A percentile compares a stretch with the other conserved stretches of the same genome.
These are phyloP conservation scores for Neoconidiobolus thromboides DNA, from an alignment of 371 early-diverging fungal genomes.

Conservation along the genomic window DNA sequence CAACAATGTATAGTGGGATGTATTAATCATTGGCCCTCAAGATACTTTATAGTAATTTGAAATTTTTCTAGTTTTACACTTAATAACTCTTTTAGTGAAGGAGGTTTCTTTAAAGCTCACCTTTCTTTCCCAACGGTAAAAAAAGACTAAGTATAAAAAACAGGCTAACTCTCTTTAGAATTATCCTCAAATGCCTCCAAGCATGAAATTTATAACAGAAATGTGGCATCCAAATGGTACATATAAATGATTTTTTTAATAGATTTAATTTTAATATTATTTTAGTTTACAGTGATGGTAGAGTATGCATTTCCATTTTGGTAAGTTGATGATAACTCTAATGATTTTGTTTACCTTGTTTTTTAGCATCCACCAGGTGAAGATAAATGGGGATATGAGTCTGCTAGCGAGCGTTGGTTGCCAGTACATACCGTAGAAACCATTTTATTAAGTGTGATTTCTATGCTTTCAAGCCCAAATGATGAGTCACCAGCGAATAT, in stretches of 20 bases:
- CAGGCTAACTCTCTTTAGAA: conserved; percentile 13
- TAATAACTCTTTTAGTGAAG: conserved; percentile 30
- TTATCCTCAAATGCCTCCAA: conserved; percentile 71
- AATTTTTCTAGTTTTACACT: not conserved
- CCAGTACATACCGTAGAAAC: conserved; percentile 89
- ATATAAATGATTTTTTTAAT: not conserved
- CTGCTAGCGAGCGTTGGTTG: conserved; percentile 77
- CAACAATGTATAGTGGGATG: conserved; percentile 40
- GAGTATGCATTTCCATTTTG: conserved; percentile 85
- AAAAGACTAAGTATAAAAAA: not conserved
- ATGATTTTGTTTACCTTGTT: not conserved
- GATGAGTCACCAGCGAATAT: conserved; percentile 83
- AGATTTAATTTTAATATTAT: too few species aligned
- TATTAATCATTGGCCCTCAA: conserved; percentile 73
- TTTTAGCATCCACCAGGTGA: conserved; percentile 49
- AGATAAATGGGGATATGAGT: conserved; percentile 85
- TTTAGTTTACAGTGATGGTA: conserved; percentile 58
- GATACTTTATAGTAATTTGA: conserved; percentile 60
- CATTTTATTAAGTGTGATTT: conserved; percentile 70
- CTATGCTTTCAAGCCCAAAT: conserved; percentile 84
- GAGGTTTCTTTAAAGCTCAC: conserved; percentile 77
- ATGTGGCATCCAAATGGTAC: conserved; percentile 73
- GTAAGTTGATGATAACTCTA: conserved; percentile 18
- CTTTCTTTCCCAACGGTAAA: conserved; percentile 55
- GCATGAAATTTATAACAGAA: conserved; percentile 52